Conservation (phyloP, 495 filamentous ascomycete species). For the Aspergillus hancockii region DNA sequence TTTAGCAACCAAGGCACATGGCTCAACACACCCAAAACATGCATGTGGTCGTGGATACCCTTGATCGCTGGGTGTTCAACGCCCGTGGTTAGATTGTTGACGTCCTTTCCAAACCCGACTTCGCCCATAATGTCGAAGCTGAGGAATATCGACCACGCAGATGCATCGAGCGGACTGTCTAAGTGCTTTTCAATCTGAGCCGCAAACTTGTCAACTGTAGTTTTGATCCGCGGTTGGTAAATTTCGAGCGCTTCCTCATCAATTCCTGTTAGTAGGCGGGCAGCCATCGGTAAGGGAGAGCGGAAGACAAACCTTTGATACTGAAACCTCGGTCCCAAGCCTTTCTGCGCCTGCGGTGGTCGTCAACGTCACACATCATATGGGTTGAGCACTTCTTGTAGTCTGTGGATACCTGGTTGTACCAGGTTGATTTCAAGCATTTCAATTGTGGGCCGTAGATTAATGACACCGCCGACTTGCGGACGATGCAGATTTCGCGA, state of each 20-base stretch:
- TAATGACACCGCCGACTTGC: background rate
- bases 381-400: background rate
- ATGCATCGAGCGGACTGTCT: constrained; percentile 9
- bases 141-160: constrained; percentile 14
- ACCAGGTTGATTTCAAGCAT: background rate
- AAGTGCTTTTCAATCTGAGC: constrained; percentile 7
- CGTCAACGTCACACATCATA: background rate
- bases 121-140: constrained; percentile 23
- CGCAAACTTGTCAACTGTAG: constrained; percentile 8
- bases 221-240: constrained; percentile 8
- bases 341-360: background rate
- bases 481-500: background rate
- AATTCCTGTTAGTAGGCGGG: background rate
- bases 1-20: constrained; percentile 24
- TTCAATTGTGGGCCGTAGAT: background rate
- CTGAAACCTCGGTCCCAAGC: background rate
- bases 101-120: constrained; percentile 18
- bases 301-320: background rate
- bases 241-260: constrained; percentile 3
- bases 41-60: constrained; percentile 21
- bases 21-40: constrained; percentile 23
- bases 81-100: constrained; percentile 17
- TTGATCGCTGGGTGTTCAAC: constrained; percentile 57
- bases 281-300: background rate
- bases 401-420: background rate